Conservation (phyloP, 768 basidiomycete genomes). For the Boletus reticuloceps region DNA sequence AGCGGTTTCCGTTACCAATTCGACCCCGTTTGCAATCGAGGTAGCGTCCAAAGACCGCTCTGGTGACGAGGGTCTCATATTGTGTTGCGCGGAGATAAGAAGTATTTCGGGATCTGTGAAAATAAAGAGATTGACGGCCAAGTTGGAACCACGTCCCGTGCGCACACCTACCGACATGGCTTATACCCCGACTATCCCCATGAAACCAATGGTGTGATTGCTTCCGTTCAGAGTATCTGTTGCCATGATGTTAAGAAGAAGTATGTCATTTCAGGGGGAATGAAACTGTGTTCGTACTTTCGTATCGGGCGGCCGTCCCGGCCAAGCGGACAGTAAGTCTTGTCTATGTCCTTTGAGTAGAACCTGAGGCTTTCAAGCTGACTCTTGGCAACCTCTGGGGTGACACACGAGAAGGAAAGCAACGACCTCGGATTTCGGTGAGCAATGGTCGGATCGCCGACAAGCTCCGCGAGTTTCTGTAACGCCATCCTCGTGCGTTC, state of each 20-base stretch:
- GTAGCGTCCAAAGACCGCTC: constrained; percentile 25
- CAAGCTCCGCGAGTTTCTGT: constrained; percentile 49
- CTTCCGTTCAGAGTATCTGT: constrained; percentile 58
- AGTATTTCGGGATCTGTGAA: constrained; percentile 24
- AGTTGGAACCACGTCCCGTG: background rate
- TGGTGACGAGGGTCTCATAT: constrained; percentile 19
- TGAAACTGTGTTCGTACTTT: constrained; percentile 42
- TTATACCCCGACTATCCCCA: constrained; percentile 52
- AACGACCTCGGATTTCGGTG: constrained; percentile 55
- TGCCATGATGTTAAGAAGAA: background rate
- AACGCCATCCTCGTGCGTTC: constrained; percentile 60
- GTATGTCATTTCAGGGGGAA: background rate
- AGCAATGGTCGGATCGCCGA: constrained; percentile 42
- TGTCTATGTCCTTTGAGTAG: constrained; percentile 43
- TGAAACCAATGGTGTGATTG: constrained; percentile 60
- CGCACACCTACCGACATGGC: constrained; percentile 47
- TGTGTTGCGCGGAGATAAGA: constrained; percentile 18
- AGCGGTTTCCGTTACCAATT: constrained; percentile 35
- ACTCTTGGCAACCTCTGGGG: constrained; percentile 47
- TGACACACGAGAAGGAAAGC: constrained; percentile 65
- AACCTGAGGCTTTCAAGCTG: constrained; percentile 49
- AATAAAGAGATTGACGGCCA: constrained; percentile 1
- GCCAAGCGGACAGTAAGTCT: constrained; percentile 55
- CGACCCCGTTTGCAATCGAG: constrained; percentile 36
- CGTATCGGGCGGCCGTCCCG: constrained; percentile 58